phyloP scores from a whole-genome alignment of 805 yeast genomes.

The Suhomyces canberraensis region DNA sequence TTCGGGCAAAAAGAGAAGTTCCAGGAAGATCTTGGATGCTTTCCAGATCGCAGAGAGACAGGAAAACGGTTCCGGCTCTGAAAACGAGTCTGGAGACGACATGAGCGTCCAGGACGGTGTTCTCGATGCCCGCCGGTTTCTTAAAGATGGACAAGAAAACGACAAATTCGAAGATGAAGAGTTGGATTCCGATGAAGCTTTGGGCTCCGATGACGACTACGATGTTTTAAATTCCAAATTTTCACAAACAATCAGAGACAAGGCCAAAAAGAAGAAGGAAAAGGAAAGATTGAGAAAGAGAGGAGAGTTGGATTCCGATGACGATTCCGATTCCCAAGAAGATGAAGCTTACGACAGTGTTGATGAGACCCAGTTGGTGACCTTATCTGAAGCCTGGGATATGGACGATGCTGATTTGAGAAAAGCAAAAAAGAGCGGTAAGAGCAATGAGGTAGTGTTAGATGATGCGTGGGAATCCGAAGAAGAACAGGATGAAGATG shows the following conservation, averaged over 20 bases:
- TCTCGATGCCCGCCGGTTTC: conserved; percentile 38
- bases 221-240: conserved; percentile 61
- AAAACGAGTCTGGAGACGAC: conserved; percentile 16
- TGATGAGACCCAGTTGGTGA: conserved; percentile 71
- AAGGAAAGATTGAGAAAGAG: conserved; percentile 24
- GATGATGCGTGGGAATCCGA: conserved; percentile 30
- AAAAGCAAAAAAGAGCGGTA: conserved; percentile 10
- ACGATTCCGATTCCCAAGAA: conserved; percentile 31
- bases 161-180: conserved; percentile 57
- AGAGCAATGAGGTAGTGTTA: conserved; percentile 23
- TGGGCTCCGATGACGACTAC: conserved; percentile 75
- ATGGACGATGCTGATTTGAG: conserved; percentile 56
- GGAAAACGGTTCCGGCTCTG: conserved; percentile 22
- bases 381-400: conserved; percentile 89
- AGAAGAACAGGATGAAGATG: conserved; percentile 20
- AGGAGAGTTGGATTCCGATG: conserved; percentile 20
- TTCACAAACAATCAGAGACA: conserved; percentile 66
- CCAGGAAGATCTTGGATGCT: conserved; percentile 41
- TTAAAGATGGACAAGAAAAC: conserved; percentile 21
- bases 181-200: conserved; percentile 82
- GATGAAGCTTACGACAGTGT: conserved; percentile 62
- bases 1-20: conserved; percentile 30
- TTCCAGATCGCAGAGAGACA: conserved; percentile 43
- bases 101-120: conserved; percentile 34
- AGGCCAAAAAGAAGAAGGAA: conserved; percentile 34